These are phyloP conservation scores for Arthrobotrys pseudoclavata DNA, from an alignment of 2,329 filamentous ascomycete genomes.

Conservation along the genomic window DNA sequence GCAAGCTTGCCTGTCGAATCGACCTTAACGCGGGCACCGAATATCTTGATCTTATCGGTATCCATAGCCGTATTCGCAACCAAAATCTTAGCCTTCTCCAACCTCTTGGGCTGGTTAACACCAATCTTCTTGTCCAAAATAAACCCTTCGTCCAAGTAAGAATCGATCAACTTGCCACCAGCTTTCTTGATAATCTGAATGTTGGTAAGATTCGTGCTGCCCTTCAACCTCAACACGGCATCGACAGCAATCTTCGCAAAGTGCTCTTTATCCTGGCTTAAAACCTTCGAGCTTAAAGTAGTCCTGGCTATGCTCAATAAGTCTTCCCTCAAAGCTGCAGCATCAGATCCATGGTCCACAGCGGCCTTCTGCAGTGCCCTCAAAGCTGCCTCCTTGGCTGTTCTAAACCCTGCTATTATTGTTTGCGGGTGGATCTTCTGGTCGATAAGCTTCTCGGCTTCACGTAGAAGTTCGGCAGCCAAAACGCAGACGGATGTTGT, in stretches of 20 bases:
- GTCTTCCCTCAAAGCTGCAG: constrained; percentile 88
- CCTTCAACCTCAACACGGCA: constrained; percentile 88
- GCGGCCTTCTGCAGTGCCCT: constrained; percentile 85
- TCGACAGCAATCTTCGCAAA: constrained; percentile 92
- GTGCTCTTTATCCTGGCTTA: constrained; percentile 91
- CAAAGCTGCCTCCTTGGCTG: constrained; percentile 91
- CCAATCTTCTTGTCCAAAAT: constrained; percentile 99
- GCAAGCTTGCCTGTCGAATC: constrained; percentile 95
- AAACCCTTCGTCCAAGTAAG: constrained; percentile 97
- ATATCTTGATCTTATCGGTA: constrained; percentile 99
- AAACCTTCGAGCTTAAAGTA: constrained; percentile 95
- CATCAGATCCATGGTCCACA: constrained; percentile 88
- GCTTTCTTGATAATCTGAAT: constrained; percentile 99
- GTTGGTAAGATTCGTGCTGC: constrained; percentile 92
- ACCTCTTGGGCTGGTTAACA: constrained; percentile 95
- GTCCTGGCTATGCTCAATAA: constrained; percentile 91
- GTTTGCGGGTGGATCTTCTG: constrained; percentile 99
- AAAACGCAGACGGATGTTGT: constrained; percentile 98
- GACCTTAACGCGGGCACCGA: constrained; percentile 96
- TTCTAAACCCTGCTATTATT: constrained; percentile 98
- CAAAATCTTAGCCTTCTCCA: constrained; percentile 98
- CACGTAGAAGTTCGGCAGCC: constrained; percentile 91
- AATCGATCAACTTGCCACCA: constrained; percentile 96
- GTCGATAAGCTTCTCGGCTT: constrained; percentile 96
- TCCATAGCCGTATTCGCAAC: constrained; percentile 99